phyloP scores from a whole-genome alignment of 2,329 filamentous ascomycete genomes.

The Diaporthe sp. region DNA sequence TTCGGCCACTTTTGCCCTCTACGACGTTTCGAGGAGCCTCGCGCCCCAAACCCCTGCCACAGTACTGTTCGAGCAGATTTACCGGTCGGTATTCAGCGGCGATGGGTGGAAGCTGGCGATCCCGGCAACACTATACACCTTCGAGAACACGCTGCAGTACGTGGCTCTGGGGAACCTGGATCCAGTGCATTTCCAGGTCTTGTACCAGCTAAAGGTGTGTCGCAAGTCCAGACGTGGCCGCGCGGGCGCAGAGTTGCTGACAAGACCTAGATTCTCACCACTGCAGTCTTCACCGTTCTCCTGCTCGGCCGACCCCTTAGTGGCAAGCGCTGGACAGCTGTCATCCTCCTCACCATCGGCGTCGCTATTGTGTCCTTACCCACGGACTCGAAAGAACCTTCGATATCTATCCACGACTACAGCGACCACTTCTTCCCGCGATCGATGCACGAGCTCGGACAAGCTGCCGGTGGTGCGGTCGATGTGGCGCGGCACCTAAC shows the following conservation, averaged over 20 bases:
- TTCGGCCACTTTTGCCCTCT: constrained; percentile 87
- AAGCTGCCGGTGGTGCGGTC: constrained; percentile 67
- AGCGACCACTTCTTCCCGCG: constrained; percentile 81
- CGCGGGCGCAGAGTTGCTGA: constrained; percentile 35
- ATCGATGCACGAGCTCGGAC: constrained; percentile 82
- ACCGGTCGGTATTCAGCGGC: constrained; percentile 84
- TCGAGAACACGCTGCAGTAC: constrained; percentile 96
- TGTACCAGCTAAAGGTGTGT: constrained; percentile 89
- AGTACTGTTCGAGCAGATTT: constrained; percentile 84
- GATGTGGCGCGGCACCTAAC: constrained; percentile 67
- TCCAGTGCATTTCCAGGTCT: constrained; percentile 92
- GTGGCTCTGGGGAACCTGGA: constrained; percentile 92
- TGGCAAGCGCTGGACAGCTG: constrained; percentile 81
- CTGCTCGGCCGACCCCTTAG: constrained; percentile 81
- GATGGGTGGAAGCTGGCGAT: constrained; percentile 97
- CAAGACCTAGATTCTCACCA: constrained; percentile 79
- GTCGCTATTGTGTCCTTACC: constrained; percentile 90
- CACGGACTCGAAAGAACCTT: constrained; percentile 64
- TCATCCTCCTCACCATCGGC: constrained; percentile 84
- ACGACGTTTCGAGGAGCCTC: constrained; percentile 84
- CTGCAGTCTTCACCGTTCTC: constrained; percentile 86
- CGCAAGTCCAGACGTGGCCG: neutral
- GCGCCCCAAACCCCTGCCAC: constrained; percentile 85
- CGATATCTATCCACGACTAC: constrained; percentile 74
- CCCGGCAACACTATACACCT: constrained; percentile 87